A percentile compares a stretch with the other conserved stretches of the same genome.
phyloP scores from a whole-genome alignment of 441 rosid species.

The Capsella rubella region DNA sequence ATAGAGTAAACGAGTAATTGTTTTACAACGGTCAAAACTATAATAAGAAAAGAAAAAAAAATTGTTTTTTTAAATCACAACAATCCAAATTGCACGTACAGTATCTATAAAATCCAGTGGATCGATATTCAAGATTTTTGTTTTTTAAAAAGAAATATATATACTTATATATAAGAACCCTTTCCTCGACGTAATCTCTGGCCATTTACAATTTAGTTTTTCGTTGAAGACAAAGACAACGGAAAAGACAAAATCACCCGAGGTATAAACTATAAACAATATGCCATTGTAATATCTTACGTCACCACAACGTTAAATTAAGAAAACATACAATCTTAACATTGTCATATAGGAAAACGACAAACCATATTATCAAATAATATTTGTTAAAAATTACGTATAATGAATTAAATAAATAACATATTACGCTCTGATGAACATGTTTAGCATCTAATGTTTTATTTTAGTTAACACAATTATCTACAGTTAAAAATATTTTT shows the following conservation, averaged over 20 bases:
- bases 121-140: slow-evolving; percentile 38
- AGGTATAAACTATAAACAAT: slow-evolving; percentile 37
- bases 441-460: no score
- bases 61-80: background rate
- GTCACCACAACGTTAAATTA: slow-evolving; percentile 27
- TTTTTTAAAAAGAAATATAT: slow-evolving; percentile 1
- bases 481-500: no score
- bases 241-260: slow-evolving; percentile 37
- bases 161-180: slow-evolving; percentile 18
- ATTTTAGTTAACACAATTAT: no score
- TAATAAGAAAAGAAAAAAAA: slow-evolving; percentile 4
- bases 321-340: slow-evolving; percentile 26
- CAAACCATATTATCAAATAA: background rate
- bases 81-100: slow-evolving; percentile 32
- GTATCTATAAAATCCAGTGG: slow-evolving; percentile 38
- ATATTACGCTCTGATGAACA: no score
- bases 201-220: slow-evolving; percentile 30
- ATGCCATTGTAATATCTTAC: slow-evolving; percentile 33
- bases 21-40: slow-evolving; percentile 1
- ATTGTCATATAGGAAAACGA: slow-evolving; percentile 26
- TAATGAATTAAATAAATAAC: no score
- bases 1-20: background rate
- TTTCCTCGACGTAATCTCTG: slow-evolving; percentile 43
- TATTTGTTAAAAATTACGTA: background rate
- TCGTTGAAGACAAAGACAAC: slow-evolving; percentile 38